phyloP scores from a whole-genome alignment of 1,139 yeast genomes.

The Pichia sp. region DNA sequence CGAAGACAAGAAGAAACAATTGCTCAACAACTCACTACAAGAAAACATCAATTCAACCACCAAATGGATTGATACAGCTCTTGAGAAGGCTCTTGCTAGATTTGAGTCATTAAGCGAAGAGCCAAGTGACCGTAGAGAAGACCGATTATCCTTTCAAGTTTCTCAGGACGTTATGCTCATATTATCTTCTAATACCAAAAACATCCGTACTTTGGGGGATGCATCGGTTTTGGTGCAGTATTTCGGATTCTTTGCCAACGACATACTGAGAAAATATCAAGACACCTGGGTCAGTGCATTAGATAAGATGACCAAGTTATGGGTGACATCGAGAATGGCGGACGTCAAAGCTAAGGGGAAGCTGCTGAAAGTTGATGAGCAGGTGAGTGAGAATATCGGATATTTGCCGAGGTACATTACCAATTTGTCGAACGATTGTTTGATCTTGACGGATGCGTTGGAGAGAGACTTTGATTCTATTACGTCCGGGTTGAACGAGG shows the following conservation, averaged over 20 bases:
- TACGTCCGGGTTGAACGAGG: constrained; percentile 21
- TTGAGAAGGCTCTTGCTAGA: constrained; percentile 20
- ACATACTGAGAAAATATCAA: constrained; percentile 22
- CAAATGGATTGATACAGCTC: constrained; percentile 29
- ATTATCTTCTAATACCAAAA: constrained; percentile 26
- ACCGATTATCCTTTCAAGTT: constrained; percentile 28
- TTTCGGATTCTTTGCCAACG: constrained; percentile 23
- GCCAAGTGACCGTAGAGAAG: constrained; percentile 27
- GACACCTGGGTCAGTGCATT: constrained; percentile 23
- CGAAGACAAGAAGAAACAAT: constrained; percentile 22
- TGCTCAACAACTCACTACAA: constrained; percentile 27
- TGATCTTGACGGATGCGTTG: constrained; percentile 28
- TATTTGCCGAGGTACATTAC: constrained; percentile 31
- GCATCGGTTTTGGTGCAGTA: constrained; percentile 26
- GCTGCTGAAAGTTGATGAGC: constrained; percentile 7
- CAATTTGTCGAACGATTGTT: constrained; percentile 29
- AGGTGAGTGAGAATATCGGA: constrained; percentile 20
- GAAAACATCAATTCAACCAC: constrained; percentile 24
- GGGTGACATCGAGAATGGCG: constrained; percentile 8
- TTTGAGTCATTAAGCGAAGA: constrained; percentile 25
- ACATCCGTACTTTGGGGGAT: constrained; percentile 27
- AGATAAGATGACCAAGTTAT: constrained; percentile 17
- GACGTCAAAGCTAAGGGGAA: neutral
- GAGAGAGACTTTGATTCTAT: constrained; percentile 23
- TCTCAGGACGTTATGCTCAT: constrained; percentile 27